These are phyloP conservation scores for Neckera pumila DNA, from an alignment of 225 moss, liverwort and hornwort species.

Conservation along the genomic window DNA sequence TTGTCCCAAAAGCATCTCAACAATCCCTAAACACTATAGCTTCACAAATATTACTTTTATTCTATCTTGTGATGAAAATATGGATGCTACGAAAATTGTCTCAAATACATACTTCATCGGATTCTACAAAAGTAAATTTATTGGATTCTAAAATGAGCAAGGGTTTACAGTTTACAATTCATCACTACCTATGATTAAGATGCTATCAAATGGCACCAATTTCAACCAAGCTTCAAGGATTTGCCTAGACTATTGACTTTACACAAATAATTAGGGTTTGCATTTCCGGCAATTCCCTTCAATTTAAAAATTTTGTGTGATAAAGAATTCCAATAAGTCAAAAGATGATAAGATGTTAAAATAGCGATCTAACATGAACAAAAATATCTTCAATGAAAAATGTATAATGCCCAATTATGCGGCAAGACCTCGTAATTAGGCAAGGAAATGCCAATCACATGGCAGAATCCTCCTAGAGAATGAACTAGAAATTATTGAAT, in stretches of 20 bases:
- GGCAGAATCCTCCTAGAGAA: rapidly evolving
- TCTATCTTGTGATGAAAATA: too few relatives aligned
- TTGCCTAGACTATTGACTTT: rapidly evolving
- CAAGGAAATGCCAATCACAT: not conserved
- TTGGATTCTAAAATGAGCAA: not conserved
- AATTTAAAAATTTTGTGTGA: not conserved
- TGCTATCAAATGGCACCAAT: not conserved
- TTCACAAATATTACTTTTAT: not conserved
- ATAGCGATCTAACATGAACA: too few relatives aligned
- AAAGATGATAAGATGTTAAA: too few relatives aligned
- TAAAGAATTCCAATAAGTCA: too few relatives aligned
- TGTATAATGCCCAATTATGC: rapidly evolving
- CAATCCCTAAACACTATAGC: not conserved
- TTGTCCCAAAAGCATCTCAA: not conserved
- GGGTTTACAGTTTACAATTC: not conserved
- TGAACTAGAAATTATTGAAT: rapidly evolving
- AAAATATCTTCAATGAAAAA: too few relatives aligned
- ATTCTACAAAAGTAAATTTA: too few relatives aligned
- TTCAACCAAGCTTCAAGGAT: not conserved
- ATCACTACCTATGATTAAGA: rapidly evolving
- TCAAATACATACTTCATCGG: too few relatives aligned
- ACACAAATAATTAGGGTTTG: not conserved
- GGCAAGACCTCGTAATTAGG: rapidly evolving
- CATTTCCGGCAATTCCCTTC: rapidly evolving
- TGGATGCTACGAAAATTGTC: not conserved